Percentiles rank a stretch among this genome's conserved stretches.
These are phyloP conservation scores for Leucocoprinus sp. DNA, from an alignment of 768 basidiomycete species.

Conservation along the genomic window DNA sequence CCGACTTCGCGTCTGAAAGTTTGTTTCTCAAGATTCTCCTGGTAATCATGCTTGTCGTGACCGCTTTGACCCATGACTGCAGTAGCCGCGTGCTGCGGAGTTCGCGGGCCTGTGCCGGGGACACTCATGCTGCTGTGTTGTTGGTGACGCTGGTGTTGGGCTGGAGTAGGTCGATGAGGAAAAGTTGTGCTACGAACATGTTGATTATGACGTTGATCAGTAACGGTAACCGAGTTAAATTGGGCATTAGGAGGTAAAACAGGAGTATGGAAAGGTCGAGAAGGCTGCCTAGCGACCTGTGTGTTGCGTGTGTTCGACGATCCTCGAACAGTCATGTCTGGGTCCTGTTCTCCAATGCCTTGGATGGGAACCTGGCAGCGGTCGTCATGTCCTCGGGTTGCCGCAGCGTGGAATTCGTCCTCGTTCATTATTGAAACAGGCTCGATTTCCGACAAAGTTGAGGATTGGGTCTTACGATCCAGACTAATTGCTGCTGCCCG, in stretches of 20 bases:
- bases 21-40: constrained; percentile 15
- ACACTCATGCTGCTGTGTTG: constrained; percentile 44
- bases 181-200: constrained; percentile 40
- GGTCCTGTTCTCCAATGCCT: constrained; percentile 2
- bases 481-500: constrained; percentile 19
- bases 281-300: constrained; percentile 8
- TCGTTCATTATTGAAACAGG: constrained; percentile 14
- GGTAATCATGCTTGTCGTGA: constrained; percentile 18
- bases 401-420: constrained; percentile 29
- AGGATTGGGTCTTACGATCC: constrained; percentile 7
- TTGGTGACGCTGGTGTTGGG: constrained; percentile 27
- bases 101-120: constrained; percentile 24
- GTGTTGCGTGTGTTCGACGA: constrained; percentile 2
- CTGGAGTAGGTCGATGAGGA: constrained; percentile 29
- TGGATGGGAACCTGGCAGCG: background rate
- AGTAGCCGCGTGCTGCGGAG: constrained; percentile 25
- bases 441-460: constrained; percentile 13
- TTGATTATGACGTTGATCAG: constrained; percentile 22
- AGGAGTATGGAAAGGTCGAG: constrained; percentile 13
- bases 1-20: constrained; percentile 19
- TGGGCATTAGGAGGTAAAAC: constrained; percentile 10
- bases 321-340: constrained; percentile 10
- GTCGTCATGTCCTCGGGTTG: constrained; percentile 11
- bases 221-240: constrained; percentile 15
- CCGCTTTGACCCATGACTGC: constrained; percentile 17